phyloP scores from a whole-genome alignment of 345 rosid genomes.

The Citrus medica region DNA sequence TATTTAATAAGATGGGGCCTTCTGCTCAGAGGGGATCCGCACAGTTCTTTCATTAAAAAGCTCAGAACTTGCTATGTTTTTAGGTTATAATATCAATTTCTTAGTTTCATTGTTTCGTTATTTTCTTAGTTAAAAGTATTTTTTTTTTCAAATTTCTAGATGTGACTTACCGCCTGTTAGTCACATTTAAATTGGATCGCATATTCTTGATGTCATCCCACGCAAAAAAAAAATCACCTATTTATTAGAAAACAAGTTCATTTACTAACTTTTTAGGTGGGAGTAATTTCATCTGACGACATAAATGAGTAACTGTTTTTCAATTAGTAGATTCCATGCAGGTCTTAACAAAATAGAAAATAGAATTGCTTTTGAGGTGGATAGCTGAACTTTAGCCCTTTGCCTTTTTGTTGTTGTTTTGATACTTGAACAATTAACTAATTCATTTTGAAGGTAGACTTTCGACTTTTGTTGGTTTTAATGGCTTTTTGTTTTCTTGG shows the following conservation, averaged over 20 bases:
- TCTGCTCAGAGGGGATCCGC: not conserved
- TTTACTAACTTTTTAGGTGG: not conserved
- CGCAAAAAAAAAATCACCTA: constrained; percentile 2
- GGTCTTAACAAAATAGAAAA: not conserved
- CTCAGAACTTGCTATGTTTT: not conserved
- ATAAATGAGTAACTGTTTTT: not conserved
- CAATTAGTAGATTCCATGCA: not conserved
- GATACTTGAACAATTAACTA: not conserved
- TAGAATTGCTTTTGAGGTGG: not conserved
- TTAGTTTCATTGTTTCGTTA: not conserved
- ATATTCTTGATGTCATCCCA: constrained; percentile 29
- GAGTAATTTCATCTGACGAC: not conserved
- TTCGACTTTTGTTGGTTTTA: not conserved
- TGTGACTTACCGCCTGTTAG: constrained; percentile 30
- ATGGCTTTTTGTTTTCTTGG: not conserved
- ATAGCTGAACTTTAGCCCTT: not conserved
- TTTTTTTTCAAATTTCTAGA: constrained; percentile 16
- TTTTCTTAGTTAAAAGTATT: too few relatives aligned
- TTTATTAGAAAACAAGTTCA: not conserved
- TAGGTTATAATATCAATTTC: not conserved
- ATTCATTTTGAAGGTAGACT: not conserved
- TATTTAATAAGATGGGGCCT: not conserved
- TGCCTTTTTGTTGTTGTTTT: not conserved
- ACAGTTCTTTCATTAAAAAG: not conserved
- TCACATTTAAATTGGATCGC: constrained; percentile 26